Base-by-base conservation (phyloP, 495 filamentous ascomycete species). In the Achaetomiella virescens region DNA sequence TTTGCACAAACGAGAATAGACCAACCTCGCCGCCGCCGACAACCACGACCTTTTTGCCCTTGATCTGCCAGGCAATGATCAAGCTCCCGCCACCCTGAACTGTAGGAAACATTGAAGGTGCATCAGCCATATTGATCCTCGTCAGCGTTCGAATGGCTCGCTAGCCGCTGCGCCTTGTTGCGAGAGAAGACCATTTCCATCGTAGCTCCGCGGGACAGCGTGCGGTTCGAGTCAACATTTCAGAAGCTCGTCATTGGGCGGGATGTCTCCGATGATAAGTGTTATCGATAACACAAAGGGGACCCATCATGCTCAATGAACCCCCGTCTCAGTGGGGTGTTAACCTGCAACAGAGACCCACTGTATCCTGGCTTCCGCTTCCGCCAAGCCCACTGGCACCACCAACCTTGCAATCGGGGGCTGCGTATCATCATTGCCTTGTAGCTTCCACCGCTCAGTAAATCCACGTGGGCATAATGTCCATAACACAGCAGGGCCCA, bases 21-120 rank as follows among this genome's bases (percentile, higher is more conserved):
- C 52, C 74, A 61, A 95, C 92, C 78, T 97, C 91, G 66, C 93
- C 93, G 58, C 93, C 93, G 54, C 93, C 93, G 8, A 98, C 80
- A 2, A 98, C 88, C 11, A 98, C 70, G 4, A 97, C 83, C 55
- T 79, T 75, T 66, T 91, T 96, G 65, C 85, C 81, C 64, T 81
- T 86, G 55, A 93, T 80, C 74, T 97, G 93, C 90, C 90, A 98
- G 61, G 93, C 93, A 44, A 98, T 73, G 53, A 97, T 90, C 55
- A 98, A 73, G 37, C 92, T 97, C 40, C 91, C 93, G 48, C 91
- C 92, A 37, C 88, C 87, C 69, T 96, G 84, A 21, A 97, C 78
- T 49, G 83, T 77, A 59, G 91, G 91, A 69, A 85, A 96, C 52
- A 83, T 61, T 43, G 55, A 29, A 10, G 54, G 59, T 17, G 59